phyloP scores from a whole-genome alignment of 1,284 basidiomycete genomes.

The Leccinum pachyderme region DNA sequence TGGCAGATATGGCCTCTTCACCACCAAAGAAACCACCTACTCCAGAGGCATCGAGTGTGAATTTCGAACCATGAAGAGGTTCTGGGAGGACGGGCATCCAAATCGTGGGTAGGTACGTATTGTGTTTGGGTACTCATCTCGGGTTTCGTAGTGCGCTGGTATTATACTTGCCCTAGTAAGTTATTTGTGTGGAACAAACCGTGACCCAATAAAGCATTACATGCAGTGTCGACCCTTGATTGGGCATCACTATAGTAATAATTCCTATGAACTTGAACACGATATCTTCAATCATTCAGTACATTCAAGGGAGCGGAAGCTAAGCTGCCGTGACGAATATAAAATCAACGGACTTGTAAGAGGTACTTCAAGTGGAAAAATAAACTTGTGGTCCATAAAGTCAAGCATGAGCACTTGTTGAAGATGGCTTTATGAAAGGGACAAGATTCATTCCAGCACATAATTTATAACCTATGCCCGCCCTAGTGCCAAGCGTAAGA shows the following conservation, averaged over 20 bases:
- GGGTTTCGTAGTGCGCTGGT: neutral
- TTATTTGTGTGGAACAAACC: neutral
- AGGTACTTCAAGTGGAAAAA: neutral
- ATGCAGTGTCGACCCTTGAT: neutral
- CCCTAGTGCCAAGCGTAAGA: no score
- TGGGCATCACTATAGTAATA: no score
- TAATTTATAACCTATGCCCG: no score
- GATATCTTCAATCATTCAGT: no score
- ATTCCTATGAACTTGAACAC: no score
- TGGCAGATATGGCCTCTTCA: constrained; percentile 36
- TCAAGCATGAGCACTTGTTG: neutral
- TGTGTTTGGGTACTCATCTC: neutral
- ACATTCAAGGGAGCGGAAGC: neutral
- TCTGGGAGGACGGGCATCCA: constrained; percentile 15
- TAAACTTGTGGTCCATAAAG: neutral
- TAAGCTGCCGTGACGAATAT: neutral
- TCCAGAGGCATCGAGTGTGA: constrained; percentile 28
- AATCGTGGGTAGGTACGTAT: neutral
- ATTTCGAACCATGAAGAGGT: constrained; percentile 12
- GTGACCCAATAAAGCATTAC: neutral
- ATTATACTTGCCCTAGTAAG: neutral
- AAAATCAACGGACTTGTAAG: no score
- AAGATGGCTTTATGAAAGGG: neutral
- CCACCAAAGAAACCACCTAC: constrained; percentile 33
- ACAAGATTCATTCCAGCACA: no score